Conservation (phyloP, 139 green algal genomes). For the Chlorella sp. region DNA sequence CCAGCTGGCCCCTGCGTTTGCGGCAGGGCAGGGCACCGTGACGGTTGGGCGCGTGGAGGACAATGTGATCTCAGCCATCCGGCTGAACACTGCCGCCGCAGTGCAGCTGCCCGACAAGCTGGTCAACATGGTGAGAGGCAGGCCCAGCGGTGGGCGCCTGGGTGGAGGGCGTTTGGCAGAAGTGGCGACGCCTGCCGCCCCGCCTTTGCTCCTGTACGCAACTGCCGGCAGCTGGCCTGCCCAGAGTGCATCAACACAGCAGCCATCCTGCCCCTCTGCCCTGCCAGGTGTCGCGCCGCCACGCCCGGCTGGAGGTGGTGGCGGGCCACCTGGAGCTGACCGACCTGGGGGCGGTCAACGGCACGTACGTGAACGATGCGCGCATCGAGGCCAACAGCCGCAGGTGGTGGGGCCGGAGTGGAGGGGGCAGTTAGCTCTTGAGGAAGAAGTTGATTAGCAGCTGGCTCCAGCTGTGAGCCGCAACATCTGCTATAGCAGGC, state of each 20-base stretch:
- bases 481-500: no score
- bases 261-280: background rate
- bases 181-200: background rate
- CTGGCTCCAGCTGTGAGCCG: no score
- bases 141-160: background rate
- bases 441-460: no score
- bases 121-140: constrained; percentile 19
- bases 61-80: background rate
- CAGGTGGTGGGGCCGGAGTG: no score
- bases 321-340: constrained; percentile 16
- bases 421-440: no score
- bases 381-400: background rate
- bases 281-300: constrained; percentile 13
- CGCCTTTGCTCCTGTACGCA: background rate
- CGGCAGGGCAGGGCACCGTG: background rate
- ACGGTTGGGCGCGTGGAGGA: constrained; percentile 5
- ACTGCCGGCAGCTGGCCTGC: no score
- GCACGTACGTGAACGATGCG: constrained; percentile 18
- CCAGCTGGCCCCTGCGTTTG: constrained; percentile 1
- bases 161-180: background rate
- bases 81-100: background rate
- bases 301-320: constrained; percentile 4
- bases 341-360: constrained; percentile 1
- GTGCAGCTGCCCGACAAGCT: constrained; percentile 8
- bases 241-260: background rate